phyloP scores from a whole-genome alignment of 2,329 filamentous ascomycete species.

The Fusarium sp. region DNA sequence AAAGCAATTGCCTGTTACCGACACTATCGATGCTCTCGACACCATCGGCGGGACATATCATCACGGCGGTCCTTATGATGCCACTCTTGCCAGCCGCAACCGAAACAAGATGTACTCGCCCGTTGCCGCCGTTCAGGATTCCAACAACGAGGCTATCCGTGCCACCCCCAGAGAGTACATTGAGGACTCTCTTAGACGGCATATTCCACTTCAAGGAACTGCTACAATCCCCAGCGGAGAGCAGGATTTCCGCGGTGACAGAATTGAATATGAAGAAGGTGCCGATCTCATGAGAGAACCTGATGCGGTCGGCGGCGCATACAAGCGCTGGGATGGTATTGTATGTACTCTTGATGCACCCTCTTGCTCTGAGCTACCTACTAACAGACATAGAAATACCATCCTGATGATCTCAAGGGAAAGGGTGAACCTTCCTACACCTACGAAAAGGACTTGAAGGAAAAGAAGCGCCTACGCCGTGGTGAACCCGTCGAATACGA shows the following conservation, averaged over 20 bases:
- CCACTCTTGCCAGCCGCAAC: conserved; percentile 81
- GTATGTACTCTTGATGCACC: conserved; percentile 63
- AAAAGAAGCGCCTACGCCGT: conserved; percentile 58
- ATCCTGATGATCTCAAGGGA: conserved; percentile 82
- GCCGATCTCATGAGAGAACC: conserved; percentile 84
- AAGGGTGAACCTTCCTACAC: conserved; percentile 83
- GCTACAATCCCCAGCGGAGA: conserved; percentile 81
- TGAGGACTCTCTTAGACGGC: conserved; percentile 76
- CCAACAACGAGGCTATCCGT: conserved; percentile 80
- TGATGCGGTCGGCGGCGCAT: conserved; percentile 77
- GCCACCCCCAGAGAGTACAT: conserved; percentile 87
- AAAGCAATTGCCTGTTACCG: conserved; percentile 75
- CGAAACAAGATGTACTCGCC: conserved; percentile 72
- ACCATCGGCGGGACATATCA: conserved; percentile 78
- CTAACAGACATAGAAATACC: conserved; percentile 68
- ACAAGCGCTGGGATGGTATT: conserved; percentile 79
- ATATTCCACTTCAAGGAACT: conserved; percentile 85
- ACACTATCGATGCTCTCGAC: conserved; percentile 86
- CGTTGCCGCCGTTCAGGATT: conserved; percentile 78
- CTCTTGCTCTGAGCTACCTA: not conserved
- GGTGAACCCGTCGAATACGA: conserved; percentile 58
- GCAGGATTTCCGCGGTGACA: conserved; percentile 74
- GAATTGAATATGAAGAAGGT: conserved; percentile 87
- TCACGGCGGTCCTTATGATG: conserved; percentile 92
- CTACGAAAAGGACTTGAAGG: conserved; percentile 75